Base-by-base conservation (phyloP, 2,329 filamentous ascomycete genomes). In the Aspergillus tamarii region DNA sequence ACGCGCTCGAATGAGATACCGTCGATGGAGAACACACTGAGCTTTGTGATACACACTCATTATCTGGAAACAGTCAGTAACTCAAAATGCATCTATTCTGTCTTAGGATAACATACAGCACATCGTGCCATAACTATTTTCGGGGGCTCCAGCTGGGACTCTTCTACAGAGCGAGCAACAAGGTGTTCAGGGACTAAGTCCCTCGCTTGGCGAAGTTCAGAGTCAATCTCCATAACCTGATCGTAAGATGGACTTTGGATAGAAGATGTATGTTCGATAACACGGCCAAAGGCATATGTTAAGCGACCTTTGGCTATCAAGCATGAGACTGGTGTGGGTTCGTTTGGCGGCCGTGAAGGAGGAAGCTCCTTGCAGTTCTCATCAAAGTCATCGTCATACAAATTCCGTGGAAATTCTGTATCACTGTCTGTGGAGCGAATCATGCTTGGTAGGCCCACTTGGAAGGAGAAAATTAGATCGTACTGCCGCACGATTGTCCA, bases 41-140 rank as follows among this genome's bases (percentile, higher is more conserved):
- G 93, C 91, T 79, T 96, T 97, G 67, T 96, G 89, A 74, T 93
- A 96, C 6, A 97, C 81, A 57, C 95, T 89, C 66, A 95, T 92
- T 36, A 97, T 70, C 78, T 80, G 55, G 14, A 48, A 54, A 52
- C 14, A 11, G 50, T 70, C 52, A 72, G 68, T 56, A 57, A 32
- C 41, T 32, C 60, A 21, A 30, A 36, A 23, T 30, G 16, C 36
- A 21, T 21, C 3, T 14, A 19, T 2, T 3, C n/a, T 21, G 23
- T 14, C 10, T 7, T 19, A 14, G 46, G 12, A 4, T 32, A 45
- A 68, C 73, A 70, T 74, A 80, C 82, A 62, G 91, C 91, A 74
- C 93, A 94, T 32, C 94, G 89, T 58, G 94, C 91, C 81, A 96
- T 90, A 63, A 97, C 86, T 36, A 89, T 72, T 26, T 84, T 85